Evolutionary conservation across 495 filamentous ascomycete genomes (phyloP), one percentile per base, ranked within the genome.

Genomic region (Paragyromitra xinjiangensis): DNA sequence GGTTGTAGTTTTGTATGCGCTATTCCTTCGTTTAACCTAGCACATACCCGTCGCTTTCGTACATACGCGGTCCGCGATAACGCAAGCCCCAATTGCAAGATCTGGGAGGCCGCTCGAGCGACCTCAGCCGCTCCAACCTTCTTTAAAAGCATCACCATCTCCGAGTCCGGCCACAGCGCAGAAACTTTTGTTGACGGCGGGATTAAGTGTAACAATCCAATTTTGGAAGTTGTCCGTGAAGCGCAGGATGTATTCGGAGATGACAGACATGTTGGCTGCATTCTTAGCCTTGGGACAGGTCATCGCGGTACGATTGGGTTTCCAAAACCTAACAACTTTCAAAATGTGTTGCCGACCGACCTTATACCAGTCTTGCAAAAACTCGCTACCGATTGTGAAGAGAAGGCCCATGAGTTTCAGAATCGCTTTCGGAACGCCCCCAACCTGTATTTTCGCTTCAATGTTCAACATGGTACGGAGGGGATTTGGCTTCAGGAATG

Each of bases 91-190:
- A 69, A 56, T 58, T 83, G 77, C 71, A 82, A 83, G 48, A 82
- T 86, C 4, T 85, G 83, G 83, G 65, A 86, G 51, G 84, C 84
- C 6, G 85, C 84, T 11, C 80, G 83, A 1, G 85, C 84, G 2
- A 86, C 85, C 0, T 82, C 84, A 1, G 85, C 85, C 0, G 85
- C 85, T 2, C 81, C 84, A 1, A 82, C 81, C 0, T 85, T 84
- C 58, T 86, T 86, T 75, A 82, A 85, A 59, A 79, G 81, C 1
- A 80, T 85, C 19, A 66, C 71, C 24, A 71, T 85, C 11, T 82
- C 79, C 6, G 59, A 29, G n/a, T 19, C n/a, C 24, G 22, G 51
- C 26, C 19, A 29, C 3, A 5, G 59, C n/a, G 63, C 78, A 24
- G 55, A 78, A 14, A 76, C 80, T 45, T 81, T 75, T 29, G 69